A percentile compares a stretch with the other conserved stretches of the same genome.
Evolutionary conservation across 2,329 filamentous ascomycete genomes (phyloP).

Genomic region (Tothia fuscella): DNA sequence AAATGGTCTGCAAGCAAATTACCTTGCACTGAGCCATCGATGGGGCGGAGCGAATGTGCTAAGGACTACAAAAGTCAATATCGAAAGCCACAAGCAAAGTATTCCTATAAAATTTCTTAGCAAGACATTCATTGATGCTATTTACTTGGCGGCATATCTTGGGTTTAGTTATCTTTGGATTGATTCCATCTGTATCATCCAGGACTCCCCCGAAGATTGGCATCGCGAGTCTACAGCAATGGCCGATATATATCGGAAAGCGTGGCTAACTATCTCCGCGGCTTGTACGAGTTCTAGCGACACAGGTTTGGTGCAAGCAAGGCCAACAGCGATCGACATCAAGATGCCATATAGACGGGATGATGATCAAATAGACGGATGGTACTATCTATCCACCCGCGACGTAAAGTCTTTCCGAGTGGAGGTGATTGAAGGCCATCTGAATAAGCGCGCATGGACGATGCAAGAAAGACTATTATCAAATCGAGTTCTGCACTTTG

Average conservation of each 20-base stretch:
- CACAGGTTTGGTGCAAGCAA: not conserved
- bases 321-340: not conserved
- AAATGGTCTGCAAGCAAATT: too few species aligned
- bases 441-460: constrained; percentile 7
- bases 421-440: not conserved
- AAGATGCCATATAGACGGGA: not conserved
- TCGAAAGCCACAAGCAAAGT: not conserved
- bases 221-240: not conserved
- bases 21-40: constrained; percentile 4
- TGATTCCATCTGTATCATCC: constrained; percentile 8
- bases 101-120: not conserved
- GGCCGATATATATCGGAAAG: constrained; percentile 7
- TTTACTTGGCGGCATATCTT: not conserved
- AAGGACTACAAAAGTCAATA: not conserved
- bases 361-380: not conserved
- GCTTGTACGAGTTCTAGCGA: not conserved
- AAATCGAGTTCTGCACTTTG: constrained; percentile 7
- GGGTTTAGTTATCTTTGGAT: constrained; percentile 6
- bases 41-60: not conserved
- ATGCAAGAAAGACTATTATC: constrained; percentile 8
- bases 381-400: not conserved
- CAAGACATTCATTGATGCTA: constrained; percentile 5
- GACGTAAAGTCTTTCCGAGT: not conserved
- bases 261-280: constrained; percentile 6
- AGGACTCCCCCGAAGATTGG: constrained; percentile 9